Evolutionary conservation across 768 basidiomycete genomes (phyloP), one percentile per base, ranked within the genome.

Genomic region (Mycena epipterygia): DNA sequence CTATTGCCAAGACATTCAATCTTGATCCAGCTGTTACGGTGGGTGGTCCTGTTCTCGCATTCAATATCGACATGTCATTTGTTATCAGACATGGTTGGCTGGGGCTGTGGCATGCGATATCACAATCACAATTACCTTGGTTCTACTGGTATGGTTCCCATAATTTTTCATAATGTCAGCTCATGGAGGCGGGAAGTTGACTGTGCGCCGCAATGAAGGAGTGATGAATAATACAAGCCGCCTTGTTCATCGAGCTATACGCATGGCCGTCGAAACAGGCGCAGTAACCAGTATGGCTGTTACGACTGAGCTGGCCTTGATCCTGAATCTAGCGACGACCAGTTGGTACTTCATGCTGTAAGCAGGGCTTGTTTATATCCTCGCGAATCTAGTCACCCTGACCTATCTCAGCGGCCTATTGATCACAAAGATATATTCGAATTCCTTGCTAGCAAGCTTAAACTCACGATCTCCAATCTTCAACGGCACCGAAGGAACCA

Each of bases 331-430:
- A 16, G 23, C 30, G 21, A 60, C 59, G 32, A 60, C 59, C 14
- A 60, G 42, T 60, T 60, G 59, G 59, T 60, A 60, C 59, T 35
- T 60, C 59, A 60, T 60, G 59, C 3, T 46, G 59, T 60, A 35
- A 60, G 59, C 32, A 30, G 21, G 32, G 19, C 59, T 25, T 46
- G 21, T 32, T 35, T 48, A 8, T n/a, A 33, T 60, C 41, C 59
- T 33, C 44, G 30, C 59, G 32, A 46, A 33, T 60, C 48, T 60
- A 32, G n/a, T n/a, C n/a, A n/a, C n/a, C n/a, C 19, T 42, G 42
- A 46, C 42, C 29, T 32, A 44, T 60, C 39, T 57, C 56, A 60
- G 59, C 30, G 59, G 59, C 59, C 21, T 60, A 19, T 44, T 60
- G 33, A 60, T 60, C 59, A 60, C 59, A 8, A 60, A 60, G 46